A percentile compares a stretch with the other conserved stretches of the same genome.
Conservation (phyloP, 164 flowering plant species). For the Aristolochia californica region DNA sequence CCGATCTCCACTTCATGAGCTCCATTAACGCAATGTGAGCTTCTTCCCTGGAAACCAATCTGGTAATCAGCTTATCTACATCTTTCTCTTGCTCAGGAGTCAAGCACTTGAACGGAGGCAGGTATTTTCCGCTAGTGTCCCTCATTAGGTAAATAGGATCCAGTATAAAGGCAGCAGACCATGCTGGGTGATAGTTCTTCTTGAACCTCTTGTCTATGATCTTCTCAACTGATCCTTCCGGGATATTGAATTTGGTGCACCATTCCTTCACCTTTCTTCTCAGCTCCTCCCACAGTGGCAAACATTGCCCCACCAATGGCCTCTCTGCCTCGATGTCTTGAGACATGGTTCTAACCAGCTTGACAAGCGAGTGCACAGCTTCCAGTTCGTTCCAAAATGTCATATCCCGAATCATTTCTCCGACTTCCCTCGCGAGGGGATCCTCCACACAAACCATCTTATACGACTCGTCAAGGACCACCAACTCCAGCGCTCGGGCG, state of each 20-base stretch:
- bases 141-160: constrained; percentile 78
- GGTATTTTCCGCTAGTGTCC: constrained; percentile 80
- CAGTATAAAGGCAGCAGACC: constrained; percentile 95
- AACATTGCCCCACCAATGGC: constrained; percentile 78
- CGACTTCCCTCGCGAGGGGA: constrained; percentile 49
- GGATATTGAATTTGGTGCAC: constrained; percentile 56
- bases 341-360: constrained; percentile 59
- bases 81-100: constrained; percentile 90
- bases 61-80: constrained; percentile 77
- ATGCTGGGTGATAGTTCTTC: constrained; percentile 94
- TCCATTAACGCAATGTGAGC: constrained; percentile 96
- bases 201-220: constrained; percentile 68
- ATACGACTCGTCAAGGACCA: constrained; percentile 51
- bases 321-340: constrained; percentile 73
- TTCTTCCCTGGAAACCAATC: constrained; percentile 87
- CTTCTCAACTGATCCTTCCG: constrained; percentile 51
- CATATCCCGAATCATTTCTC: constrained; percentile 54
- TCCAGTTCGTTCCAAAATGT: constrained; percentile 82
- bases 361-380: constrained; percentile 59
- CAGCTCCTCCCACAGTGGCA: constrained; percentile 81
- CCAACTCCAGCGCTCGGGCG: constrained; percentile 53
- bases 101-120: constrained; percentile 89
- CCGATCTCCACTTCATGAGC: constrained; percentile 98
- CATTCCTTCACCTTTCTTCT: constrained; percentile 70
- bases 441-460: constrained; percentile 63